A percentile compares a stretch with the other conserved stretches of the same genome.
Evolutionary conservation across 2,329 filamentous ascomycete genomes (phyloP).

Genomic region (Botrytis byssoidea): DNA sequence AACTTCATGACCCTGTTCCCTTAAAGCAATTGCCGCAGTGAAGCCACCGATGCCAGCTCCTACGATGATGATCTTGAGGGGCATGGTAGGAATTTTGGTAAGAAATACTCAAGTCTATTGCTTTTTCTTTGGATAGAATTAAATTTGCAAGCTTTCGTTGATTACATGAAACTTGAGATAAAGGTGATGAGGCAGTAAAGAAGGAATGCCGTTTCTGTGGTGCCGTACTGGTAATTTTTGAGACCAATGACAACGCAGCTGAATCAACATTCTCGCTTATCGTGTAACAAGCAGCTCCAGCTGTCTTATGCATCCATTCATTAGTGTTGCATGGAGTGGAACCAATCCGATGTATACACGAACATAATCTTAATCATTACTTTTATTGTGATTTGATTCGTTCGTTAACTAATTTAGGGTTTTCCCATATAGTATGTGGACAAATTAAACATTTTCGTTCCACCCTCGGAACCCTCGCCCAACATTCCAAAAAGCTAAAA

Average conservation of each 20-base stretch:
- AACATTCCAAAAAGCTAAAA: not conserved
- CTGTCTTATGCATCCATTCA: not conserved
- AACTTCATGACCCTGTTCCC: constrained; percentile 49
- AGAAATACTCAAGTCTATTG: not conserved
- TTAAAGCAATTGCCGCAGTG: constrained; percentile 59
- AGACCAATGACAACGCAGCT: not conserved
- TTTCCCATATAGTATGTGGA: not conserved
- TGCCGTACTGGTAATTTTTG: not conserved
- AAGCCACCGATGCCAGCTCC: constrained; percentile 60
- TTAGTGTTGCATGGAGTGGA: not conserved
- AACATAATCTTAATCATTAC: not conserved
- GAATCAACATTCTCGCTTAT: not conserved
- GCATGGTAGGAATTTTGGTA: not conserved
- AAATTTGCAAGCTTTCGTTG: not conserved
- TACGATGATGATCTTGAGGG: constrained; percentile 47
- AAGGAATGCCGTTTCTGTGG: not conserved
- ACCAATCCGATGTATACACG: not conserved
- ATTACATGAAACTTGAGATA: not conserved
- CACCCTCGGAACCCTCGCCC: not conserved
- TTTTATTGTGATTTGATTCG: not conserved
- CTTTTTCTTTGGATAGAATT: not conserved
- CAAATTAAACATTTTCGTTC: not conserved
- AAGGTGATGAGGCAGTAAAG: not conserved
- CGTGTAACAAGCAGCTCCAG: not conserved
- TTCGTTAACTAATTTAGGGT: too few relatives aligned